Conservation (phyloP, 1,284 basidiomycete species). For the Leccinum proliferum region DNA sequence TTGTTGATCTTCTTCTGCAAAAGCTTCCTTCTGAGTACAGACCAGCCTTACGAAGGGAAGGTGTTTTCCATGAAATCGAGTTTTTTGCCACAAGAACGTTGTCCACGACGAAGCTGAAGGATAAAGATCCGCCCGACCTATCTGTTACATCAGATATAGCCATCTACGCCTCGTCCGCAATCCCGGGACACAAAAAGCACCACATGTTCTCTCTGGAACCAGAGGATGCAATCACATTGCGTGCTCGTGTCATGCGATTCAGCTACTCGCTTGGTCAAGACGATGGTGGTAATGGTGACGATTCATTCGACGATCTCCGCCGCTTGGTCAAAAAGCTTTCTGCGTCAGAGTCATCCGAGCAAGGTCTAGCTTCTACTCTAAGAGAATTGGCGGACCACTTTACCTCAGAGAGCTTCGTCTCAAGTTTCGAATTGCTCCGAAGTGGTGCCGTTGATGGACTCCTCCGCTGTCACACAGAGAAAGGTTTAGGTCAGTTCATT, state of each 20-base stretch:
- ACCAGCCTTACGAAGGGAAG: constrained; percentile 86
- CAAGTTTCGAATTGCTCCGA: constrained; percentile 93
- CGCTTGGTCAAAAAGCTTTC: constrained; percentile 61
- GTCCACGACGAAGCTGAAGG: constrained; percentile 49
- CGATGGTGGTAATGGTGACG: constrained; percentile 55
- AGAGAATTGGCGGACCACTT: constrained; percentile 77
- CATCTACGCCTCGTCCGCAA: constrained; percentile 34
- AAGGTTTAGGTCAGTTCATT: constrained; percentile 30
- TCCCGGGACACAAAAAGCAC: constrained; percentile 63
- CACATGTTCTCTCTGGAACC: constrained; percentile 67
- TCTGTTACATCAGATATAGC: constrained; percentile 33
- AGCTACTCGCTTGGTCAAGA: constrained; percentile 64
- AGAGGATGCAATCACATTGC: constrained; percentile 86
- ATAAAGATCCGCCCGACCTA: constrained; percentile 39
- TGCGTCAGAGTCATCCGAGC: constrained; percentile 51
- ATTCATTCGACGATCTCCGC: constrained; percentile 60
- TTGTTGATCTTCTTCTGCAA: constrained; percentile 82
- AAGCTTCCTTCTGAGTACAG: constrained; percentile 83
- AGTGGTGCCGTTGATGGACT: constrained; percentile 90
- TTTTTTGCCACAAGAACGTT: constrained; percentile 60
- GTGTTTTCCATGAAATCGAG: constrained; percentile 91
- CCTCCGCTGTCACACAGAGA: constrained; percentile 76
- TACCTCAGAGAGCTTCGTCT: constrained; percentile 75
- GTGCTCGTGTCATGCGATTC: constrained; percentile 80
- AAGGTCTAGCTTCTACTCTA: constrained; percentile 59